Percentiles rank a stretch among this genome's conserved stretches.
Conservation (phyloP, 2,329 filamentous ascomycete genomes). For the Arthroderma sp. region DNA sequence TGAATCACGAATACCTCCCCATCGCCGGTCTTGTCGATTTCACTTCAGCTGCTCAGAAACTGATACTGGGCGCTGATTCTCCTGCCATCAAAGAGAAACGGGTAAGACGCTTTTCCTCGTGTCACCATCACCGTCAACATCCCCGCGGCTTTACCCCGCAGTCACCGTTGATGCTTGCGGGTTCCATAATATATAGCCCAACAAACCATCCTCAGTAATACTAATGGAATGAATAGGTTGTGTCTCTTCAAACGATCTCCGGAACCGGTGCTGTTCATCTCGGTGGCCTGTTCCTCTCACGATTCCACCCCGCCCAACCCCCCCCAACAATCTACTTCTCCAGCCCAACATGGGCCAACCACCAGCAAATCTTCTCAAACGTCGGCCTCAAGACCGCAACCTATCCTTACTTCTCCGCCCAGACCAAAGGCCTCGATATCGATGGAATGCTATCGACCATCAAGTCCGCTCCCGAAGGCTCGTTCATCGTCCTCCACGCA, state of each 20-base stretch:
- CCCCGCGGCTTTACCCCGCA: too few relatives aligned
- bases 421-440: constrained; percentile 85
- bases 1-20: constrained; percentile 97
- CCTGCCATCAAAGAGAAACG: constrained; percentile 76
- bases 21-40: constrained; percentile 81
- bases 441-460: constrained; percentile 70
- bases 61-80: constrained; percentile 69
- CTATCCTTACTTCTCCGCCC: constrained; percentile 88
- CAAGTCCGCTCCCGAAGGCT: constrained; percentile 57
- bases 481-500: constrained; percentile 81
- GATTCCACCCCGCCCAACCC: constrained; percentile 60
- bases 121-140: neutral
- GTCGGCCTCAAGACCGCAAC: constrained; percentile 62
- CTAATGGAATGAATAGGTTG: constrained; percentile 31
- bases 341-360: constrained; percentile 94
- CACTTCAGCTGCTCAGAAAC: constrained; percentile 78
- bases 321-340: constrained; percentile 74
- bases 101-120: constrained; percentile 26
- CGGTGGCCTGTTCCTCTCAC: constrained; percentile 82
- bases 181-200: neutral
- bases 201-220: neutral
- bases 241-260: constrained; percentile 87
- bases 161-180: neutral
- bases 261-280: constrained; percentile 92
- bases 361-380: constrained; percentile 96